Percentiles rank a stretch among this genome's conserved stretches.
Conservation (phyloP, 1,139 yeast genomes). For the Candida smagusa region DNA sequence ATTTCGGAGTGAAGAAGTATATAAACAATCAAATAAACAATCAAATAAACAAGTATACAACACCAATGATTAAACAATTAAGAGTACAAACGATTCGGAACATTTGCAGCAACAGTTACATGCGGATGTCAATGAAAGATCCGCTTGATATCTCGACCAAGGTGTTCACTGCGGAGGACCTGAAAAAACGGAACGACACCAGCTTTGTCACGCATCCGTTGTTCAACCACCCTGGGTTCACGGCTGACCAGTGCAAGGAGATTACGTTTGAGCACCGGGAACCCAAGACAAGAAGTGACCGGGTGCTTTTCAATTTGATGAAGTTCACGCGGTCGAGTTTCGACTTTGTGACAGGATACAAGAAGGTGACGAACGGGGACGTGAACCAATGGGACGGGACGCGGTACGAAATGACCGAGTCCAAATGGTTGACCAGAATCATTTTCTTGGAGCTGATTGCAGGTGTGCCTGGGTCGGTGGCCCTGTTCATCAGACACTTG, state of each 20-base stretch:
- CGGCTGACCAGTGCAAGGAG: constrained; percentile 42
- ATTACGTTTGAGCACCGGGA: constrained; percentile 52
- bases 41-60: too few relatives aligned
- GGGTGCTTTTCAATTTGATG: constrained; percentile 49
- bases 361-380: constrained; percentile 41
- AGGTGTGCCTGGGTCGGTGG: constrained; percentile 79
- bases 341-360: constrained; percentile 67
- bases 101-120: too few relatives aligned
- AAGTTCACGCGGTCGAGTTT: constrained; percentile 45
- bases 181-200: constrained; percentile 25
- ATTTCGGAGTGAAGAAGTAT: too few relatives aligned
- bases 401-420: constrained; percentile 55
- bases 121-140: too few relatives aligned
- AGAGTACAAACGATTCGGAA: too few relatives aligned
- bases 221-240: constrained; percentile 56
- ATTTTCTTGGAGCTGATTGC: constrained; percentile 73
- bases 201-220: constrained; percentile 41
- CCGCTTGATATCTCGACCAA: constrained; percentile 28
- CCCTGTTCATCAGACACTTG: constrained; percentile 65
- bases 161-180: constrained; percentile 22
- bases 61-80: too few relatives aligned
- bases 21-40: too few relatives aligned
- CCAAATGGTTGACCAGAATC: constrained; percentile 65
- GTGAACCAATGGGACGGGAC: constrained; percentile 39
- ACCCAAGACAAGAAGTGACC: constrained; percentile 50